Base-by-base conservation (phyloP, 1,139 yeast genomes). In the Geotrichum histeridarum region DNA sequence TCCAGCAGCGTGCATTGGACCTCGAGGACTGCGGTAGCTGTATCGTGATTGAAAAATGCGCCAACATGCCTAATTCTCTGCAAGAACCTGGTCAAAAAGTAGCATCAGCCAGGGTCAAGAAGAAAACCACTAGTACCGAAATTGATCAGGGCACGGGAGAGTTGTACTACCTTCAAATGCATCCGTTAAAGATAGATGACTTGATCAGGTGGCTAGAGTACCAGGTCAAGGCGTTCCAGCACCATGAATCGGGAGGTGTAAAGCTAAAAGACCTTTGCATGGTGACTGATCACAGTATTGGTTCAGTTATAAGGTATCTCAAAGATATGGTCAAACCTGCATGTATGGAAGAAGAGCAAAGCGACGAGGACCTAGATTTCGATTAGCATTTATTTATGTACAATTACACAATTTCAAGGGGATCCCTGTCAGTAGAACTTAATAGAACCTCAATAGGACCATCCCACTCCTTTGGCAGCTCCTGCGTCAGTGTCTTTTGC, bases 341-440 rank as follows among this genome's bases (percentile, higher is more conserved):
- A n/a, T 33, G 37, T 33, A 11, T 33, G 12, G 37, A 33, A 33
- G 37, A 33, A 11, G 37, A 33, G 14, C n/a, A 33, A 11, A 33
- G 14, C 14, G 14, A 6, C 4, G n/a, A 6, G 12, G 37, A 11
- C 37, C 4, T 4, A 33, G 37, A 33, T 33, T 2, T 2, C 12
- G 7, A 33, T 11, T 33, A 33, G 12, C n/a, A 33, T 11, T 33
- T 32, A 8, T 32, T 33, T 42, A 18, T 42, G n/a, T 17, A 18
- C n/a, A 42, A 42, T 58, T 65, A 75, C 30, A 72, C 69, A 36
- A 68, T 63, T 47, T 66, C 66, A 36, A 75, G 76, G 1, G 89
- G 90, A 65, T 84, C 91, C 50, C 64, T 69, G 65, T 85, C 93
- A 1, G 71, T 63, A 49, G 69, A 59, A 60, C 86, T 77, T 36